These are phyloP conservation scores for Carex cristatella DNA, from an alignment of 176 grass and related monocot genomes.

Conservation along the genomic window DNA sequence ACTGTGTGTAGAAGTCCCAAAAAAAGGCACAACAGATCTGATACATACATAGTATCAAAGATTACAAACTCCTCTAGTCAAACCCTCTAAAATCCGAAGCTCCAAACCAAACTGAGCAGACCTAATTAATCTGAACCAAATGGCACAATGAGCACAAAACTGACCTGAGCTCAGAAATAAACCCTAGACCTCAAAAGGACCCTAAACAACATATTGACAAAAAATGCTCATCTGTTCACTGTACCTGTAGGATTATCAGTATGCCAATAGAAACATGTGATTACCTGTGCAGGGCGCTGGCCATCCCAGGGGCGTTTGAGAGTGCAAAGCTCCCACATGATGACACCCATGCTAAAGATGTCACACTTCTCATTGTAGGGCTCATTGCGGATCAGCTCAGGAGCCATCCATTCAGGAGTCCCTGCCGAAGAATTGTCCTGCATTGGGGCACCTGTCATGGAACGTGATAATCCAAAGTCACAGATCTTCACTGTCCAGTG, in stretches of 20 bases:
- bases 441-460: conserved; percentile 53
- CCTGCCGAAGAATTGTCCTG: conserved; percentile 78
- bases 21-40: background rate
- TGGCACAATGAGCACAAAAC: background rate
- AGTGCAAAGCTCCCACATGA: conserved; percentile 99
- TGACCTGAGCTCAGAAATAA: background rate
- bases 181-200: background rate
- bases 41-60: background rate
- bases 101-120: background rate
- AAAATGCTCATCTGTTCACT: background rate
- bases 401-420: conserved; percentile 99
- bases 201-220: background rate
- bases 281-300: conserved; percentile 79
- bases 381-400: conserved; percentile 90
- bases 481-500: conserved; percentile 95
- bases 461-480: conserved; percentile 85
- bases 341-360: conserved; percentile 94
- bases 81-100: background rate
- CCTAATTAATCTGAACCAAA: background rate
- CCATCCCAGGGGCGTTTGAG: conserved; percentile 87
- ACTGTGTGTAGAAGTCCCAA: no score
- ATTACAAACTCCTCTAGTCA: background rate
- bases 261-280: background rate
- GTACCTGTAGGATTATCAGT: background rate
- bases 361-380: conserved; percentile 91